Base-by-base conservation (phyloP, 768 basidiomycete genomes). In the Strobilomyces dryophilus region DNA sequence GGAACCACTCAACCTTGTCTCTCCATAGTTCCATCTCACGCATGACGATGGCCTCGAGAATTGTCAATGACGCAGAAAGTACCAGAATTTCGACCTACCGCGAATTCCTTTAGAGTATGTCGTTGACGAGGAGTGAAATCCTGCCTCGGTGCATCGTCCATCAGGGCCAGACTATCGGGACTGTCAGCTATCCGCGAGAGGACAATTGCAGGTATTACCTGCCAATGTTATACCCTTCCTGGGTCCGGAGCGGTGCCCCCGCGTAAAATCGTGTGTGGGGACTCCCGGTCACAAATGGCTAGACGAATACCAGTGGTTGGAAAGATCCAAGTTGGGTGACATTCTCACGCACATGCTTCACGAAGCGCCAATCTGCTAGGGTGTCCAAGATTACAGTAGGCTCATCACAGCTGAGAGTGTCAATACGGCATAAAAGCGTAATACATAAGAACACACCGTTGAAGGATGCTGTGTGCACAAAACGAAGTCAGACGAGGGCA, bases 11-110 rank as follows among this genome's bases (percentile, higher is more conserved):
- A 32, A 89, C 89, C 77, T 97, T 95, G 68, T 97, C 94, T 54
- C 87, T 76, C 93, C 93, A 97, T 2, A 97, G 74, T 66, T 97
- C 95, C 84, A 98, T 84, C 69, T 98, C 95, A 34, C 95, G 82
- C 87, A 97, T 91, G 17, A 87, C 86, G 51, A 98, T 85, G 2
- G 90, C 92, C 77, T 76, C 48, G 34, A 26, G 26, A 45, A 20
- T 17, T 8, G 17, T 66, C 18, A 60, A 41, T 43, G 51, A 34
- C n/a, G 51, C 24, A 14, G 20, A 46, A 45, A 5, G 5, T 7
- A 29, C 10, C 18, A 37, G 14, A 44, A 5, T 1, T 35, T n/a
- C 50, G 27, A 63, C 76, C 37, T 57, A 77, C 74, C 52, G 95
- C 94, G 63, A 97, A 97, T 69, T 97, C 95, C 67, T 95, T 95